Percentiles rank a stretch among this genome's conserved stretches.
Conservation (phyloP, 2,329 filamentous ascomycete genomes). For the Lachnellula willkommii region DNA sequence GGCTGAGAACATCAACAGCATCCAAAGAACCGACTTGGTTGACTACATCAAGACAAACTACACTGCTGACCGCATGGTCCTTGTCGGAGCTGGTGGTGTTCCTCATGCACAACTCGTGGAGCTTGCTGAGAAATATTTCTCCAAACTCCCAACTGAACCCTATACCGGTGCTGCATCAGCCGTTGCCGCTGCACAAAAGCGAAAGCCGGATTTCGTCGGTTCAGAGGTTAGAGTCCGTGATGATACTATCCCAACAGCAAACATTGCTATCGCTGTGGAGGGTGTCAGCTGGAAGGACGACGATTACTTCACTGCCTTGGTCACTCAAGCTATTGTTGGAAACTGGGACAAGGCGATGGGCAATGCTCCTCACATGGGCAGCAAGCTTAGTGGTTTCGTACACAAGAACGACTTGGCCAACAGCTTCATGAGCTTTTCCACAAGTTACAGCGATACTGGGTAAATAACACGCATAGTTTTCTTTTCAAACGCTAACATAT, state of each 20-base stretch:
- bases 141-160: conserved; percentile 68
- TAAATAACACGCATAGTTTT: conserved; percentile 44
- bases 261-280: conserved; percentile 97
- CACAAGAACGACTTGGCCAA: conserved; percentile 95
- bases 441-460: conserved; percentile 99
- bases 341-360: conserved; percentile 99
- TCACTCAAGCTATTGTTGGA: conserved; percentile 96
- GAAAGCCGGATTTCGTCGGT: conserved; percentile 89
- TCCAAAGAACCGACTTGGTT: conserved; percentile 81
- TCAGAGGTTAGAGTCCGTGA: conserved; percentile 95
- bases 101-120: conserved; percentile 92
- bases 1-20: conserved; percentile 96
- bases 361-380: conserved; percentile 93
- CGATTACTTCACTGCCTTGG: conserved; percentile 97
- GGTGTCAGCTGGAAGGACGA: conserved; percentile 99
- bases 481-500: conserved; percentile 32
- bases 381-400: conserved; percentile 93
- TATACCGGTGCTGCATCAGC: conserved; percentile 67
- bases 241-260: conserved; percentile 90
- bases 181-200: conserved; percentile 65
- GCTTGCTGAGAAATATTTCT: conserved; percentile 94
- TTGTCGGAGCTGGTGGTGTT: conserved; percentile 90
- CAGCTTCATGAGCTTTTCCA: conserved; percentile 99
- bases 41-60: conserved; percentile 99
- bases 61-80: conserved; percentile 98